Percentiles rank a stretch among this genome's conserved stretches.
Conservation (phyloP, 2,329 filamentous ascomycete genomes). For the Lecanicillium sp. region DNA sequence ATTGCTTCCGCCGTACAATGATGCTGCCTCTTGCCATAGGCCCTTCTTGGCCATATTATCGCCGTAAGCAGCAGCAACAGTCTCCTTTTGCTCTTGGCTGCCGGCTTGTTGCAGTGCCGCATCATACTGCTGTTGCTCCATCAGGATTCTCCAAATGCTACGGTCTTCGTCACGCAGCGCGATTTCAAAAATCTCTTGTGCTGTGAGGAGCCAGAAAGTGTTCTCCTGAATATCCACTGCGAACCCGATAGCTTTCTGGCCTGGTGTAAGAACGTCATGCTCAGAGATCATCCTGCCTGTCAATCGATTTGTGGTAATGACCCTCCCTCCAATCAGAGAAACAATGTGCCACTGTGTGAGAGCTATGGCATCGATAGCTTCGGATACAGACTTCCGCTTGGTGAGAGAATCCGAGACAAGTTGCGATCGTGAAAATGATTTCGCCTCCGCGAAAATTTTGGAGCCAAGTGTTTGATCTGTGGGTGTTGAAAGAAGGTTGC, state of each 20-base stretch:
- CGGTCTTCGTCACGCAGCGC: constrained; percentile 83
- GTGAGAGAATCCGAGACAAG: constrained; percentile 61
- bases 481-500: constrained; percentile 60
- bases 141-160: constrained; percentile 91
- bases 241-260: constrained; percentile 73
- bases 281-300: constrained; percentile 83
- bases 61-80: constrained; percentile 83
- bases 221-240: constrained; percentile 89
- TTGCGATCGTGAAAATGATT: constrained; percentile 65
- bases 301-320: constrained; percentile 80
- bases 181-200: constrained; percentile 86
- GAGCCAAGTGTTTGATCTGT: constrained; percentile 56
- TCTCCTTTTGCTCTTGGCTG: constrained; percentile 74
- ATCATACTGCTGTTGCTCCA: constrained; percentile 80
- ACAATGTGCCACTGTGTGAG: constrained; percentile 93
- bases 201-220: constrained; percentile 94
- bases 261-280: constrained; percentile 72
- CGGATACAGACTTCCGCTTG: constrained; percentile 57
- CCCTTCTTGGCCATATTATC: constrained; percentile 79
- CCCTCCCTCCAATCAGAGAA: constrained; percentile 68
- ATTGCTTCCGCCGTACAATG: constrained; percentile 87
- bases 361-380: constrained; percentile 70
- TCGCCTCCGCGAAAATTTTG: constrained; percentile 71
- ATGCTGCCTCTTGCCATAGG: constrained; percentile 76
- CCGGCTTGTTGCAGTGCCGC: constrained; percentile 78